These are phyloP conservation scores for Crithidia bombi DNA, from an alignment of 208 protist genomes.

Conservation along the genomic window DNA sequence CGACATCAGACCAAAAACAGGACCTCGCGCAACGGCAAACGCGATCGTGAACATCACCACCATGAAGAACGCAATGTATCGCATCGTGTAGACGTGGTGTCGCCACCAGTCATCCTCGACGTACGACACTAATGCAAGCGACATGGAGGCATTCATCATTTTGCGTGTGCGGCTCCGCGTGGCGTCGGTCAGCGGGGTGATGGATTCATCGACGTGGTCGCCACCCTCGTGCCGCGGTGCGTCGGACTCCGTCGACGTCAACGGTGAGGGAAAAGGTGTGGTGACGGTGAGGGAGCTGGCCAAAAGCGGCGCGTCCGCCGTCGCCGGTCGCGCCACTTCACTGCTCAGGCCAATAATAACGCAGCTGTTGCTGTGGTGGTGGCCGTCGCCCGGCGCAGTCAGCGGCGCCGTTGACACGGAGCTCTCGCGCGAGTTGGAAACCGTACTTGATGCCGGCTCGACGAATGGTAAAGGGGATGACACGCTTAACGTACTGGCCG, in stretches of 20 bases:
- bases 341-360: not conserved
- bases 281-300: conserved; percentile 10
- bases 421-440: conserved; percentile 10
- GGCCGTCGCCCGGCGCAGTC: not conserved
- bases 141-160: conserved; percentile 16
- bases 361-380: no score
- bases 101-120: conserved; percentile 81
- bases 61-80: conserved; percentile 70
- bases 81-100: conserved; percentile 73
- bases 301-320: not conserved
- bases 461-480: no score
- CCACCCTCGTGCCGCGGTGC: not conserved
- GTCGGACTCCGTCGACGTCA: not conserved
- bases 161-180: no score
- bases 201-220: not conserved
- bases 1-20: conserved; percentile 54
- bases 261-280: conserved; percentile 9
- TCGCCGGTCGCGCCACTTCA: not conserved
- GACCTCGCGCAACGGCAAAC: conserved; percentile 41
- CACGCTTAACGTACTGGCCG: no score
- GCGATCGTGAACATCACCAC: conserved; percentile 40
- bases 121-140: conserved; percentile 48
- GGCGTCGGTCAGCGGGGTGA: not conserved
- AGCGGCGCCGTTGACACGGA: conserved; percentile 3
- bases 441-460: not conserved